Base-by-base conservation (phyloP, 768 basidiomycete genomes). In the Leucocoprinus sp. region DNA sequence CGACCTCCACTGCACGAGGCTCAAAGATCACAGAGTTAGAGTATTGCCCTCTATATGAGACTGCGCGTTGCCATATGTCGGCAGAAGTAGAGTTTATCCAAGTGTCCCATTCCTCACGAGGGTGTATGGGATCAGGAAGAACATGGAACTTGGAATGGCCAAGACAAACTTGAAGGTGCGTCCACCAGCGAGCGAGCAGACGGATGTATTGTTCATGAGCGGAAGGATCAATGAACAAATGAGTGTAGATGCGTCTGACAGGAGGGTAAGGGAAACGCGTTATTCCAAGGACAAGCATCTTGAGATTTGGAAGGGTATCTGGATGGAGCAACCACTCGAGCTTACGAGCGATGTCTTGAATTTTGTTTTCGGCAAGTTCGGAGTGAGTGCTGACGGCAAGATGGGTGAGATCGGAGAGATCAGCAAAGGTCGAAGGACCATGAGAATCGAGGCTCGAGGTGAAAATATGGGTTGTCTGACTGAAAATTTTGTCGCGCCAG, bases 391-490 rank as follows among this genome's bases (percentile, higher is more conserved):
- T 56, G 2, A 63, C 60, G 14, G 62, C 63, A 4, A 68, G 58
- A 39, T 66, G 64, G 2, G 62, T 66, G 3, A 68, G 54, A 17
- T 44, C 41, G 0, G 62, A 59, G 12, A 65, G 54, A 50, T 66
- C 63, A 8, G 55, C 50, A 21, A 66, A 55, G 36, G 55, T 56
- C 9, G 66, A 63, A 18, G 52, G 51, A 9, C 58, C 59, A 41
- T 63, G 59, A 12, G 62, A 64, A 15, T 48, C 44, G 12, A 63
- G 57, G 8, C 59, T 57, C 23, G 59, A 62, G 1, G 66, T 64
- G 37, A 62, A 66, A 9, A 68, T 54, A 51, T 64, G 63, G 1
- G 64, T 64, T 9, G 64, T 63, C 9, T 52, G 44, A 43, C 60
- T 40, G 49, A 66, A 63, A 27, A 66, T 50, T 7, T 64, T 59